phyloP scores from a whole-genome alignment of 2,329 filamentous ascomycete species.

The Aureobasidium leucospermi region DNA sequence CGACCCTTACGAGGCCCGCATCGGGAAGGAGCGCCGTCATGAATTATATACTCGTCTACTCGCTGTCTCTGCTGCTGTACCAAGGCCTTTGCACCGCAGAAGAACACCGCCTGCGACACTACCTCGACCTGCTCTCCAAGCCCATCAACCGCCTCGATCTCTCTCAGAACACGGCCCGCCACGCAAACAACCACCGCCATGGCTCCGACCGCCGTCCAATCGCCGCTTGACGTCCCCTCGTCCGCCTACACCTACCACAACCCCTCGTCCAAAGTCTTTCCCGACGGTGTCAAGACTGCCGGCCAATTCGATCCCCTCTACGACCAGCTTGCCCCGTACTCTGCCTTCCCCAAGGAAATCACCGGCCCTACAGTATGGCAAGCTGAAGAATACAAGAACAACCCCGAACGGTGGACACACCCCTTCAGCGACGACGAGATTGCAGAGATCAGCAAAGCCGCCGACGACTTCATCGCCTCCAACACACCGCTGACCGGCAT shows the following conservation, averaged over 20 bases:
- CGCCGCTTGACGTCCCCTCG: conserved; percentile 13
- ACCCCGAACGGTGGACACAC: conserved; percentile 66
- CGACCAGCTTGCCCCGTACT: conserved; percentile 57
- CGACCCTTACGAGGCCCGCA: neutral
- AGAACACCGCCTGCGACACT: conserved; percentile 14
- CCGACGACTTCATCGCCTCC: conserved; percentile 61
- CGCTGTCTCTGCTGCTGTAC: conserved; percentile 19
- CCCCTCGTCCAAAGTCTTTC: conserved; percentile 46
- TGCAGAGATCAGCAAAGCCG: conserved; percentile 56
- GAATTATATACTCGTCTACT: conserved; percentile 20
- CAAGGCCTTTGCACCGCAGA: conserved; percentile 17
- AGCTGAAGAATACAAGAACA: conserved; percentile 53
- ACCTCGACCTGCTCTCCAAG: conserved; percentile 16
- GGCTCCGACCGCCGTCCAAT: conserved; percentile 17
- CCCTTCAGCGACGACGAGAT: conserved; percentile 60
- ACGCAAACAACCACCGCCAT: neutral
- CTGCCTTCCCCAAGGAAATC: conserved; percentile 63
- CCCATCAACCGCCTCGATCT: conserved; percentile 16
- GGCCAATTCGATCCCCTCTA: conserved; percentile 67
- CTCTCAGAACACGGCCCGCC: neutral
- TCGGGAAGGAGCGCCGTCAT: conserved; percentile 4
- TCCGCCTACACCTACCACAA: conserved; percentile 20
- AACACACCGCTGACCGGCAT: conserved; percentile 66
- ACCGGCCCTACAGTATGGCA: conserved; percentile 67
- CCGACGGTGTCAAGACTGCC: conserved; percentile 59